phyloP scores from a whole-genome alignment of 2,329 filamentous ascomycete species.

The Phaeosphaeriaceae sp. region DNA sequence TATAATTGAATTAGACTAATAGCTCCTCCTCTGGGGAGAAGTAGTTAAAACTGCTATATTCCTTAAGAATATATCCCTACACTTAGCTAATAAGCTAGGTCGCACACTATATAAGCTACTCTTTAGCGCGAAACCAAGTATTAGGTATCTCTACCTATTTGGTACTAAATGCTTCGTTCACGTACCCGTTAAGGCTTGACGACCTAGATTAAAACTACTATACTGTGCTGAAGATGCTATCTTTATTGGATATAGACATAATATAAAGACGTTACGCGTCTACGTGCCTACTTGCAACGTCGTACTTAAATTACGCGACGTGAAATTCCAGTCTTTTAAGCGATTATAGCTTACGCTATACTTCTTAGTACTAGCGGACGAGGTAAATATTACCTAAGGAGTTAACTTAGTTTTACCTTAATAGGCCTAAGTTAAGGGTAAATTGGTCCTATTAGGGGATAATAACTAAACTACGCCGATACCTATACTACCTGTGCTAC shows the following conservation, averaged over 20 bases:
- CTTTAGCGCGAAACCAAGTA: background rate
- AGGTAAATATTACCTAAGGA: no score
- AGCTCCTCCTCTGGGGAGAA: slow-evolving; percentile 4
- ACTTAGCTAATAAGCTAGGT: background rate
- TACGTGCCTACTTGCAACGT: slow-evolving; percentile 1
- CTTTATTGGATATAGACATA: slow-evolving; percentile 6
- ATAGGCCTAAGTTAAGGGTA: no score
- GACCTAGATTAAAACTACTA: slow-evolving; percentile 3
- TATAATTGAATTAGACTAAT: no score
- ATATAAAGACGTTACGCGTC: slow-evolving; percentile 1
- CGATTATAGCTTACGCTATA: no score
- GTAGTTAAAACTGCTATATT: slow-evolving; percentile 10
- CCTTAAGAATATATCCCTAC: slow-evolving; percentile 11
- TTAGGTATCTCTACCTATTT: slow-evolving; percentile 4
- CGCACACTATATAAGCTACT: slow-evolving; percentile 14
- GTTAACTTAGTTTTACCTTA: no score
- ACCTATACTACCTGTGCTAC: no score
- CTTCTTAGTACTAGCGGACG: no score
- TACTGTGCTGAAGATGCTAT: slow-evolving; percentile 2
- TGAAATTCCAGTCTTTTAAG: background rate
- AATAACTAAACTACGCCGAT: no score
- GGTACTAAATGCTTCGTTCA: slow-evolving; percentile 3
- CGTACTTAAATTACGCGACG: slow-evolving; percentile 1
- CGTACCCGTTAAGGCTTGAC: slow-evolving; percentile 1
- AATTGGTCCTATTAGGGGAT: no score